These are phyloP conservation scores for Ciborinia camelliae DNA, from an alignment of 2,329 filamentous ascomycete genomes.

Conservation along the genomic window DNA sequence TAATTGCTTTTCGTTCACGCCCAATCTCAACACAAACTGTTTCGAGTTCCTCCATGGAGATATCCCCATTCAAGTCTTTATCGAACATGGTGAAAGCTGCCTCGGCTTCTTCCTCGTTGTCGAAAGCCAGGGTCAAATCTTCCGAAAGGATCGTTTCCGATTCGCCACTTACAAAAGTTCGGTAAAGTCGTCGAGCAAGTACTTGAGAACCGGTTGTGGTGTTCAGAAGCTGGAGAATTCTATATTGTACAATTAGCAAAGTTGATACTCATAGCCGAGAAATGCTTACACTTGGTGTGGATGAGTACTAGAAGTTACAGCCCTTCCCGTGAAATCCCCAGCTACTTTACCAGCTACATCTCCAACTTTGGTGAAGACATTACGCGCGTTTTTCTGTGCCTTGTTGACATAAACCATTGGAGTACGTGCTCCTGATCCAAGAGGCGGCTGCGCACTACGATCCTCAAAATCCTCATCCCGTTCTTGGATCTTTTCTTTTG, in stretches of 20 bases:
- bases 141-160: conserved; percentile 74
- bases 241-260: conserved; percentile 25
- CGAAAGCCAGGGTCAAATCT: conserved; percentile 75
- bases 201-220: conserved; percentile 74
- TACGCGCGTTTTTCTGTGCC: conserved; percentile 69
- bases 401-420: conserved; percentile 68
- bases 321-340: conserved; percentile 83
- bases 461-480: conserved; percentile 75
- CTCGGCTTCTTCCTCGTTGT: conserved; percentile 79
- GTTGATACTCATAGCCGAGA: no score
- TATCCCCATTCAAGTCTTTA: conserved; percentile 94
- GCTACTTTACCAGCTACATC: conserved; percentile 83
- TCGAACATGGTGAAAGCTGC: conserved; percentile 91
- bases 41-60: conserved; percentile 92
- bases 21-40: conserved; percentile 92
- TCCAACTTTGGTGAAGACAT: conserved; percentile 75
- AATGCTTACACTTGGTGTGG: conserved; percentile 66
- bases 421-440: conserved; percentile 54
- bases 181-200: conserved; percentile 81
- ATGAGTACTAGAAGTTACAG: conserved; percentile 65
- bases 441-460: conserved; percentile 28
- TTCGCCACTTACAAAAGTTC: conserved; percentile 73
- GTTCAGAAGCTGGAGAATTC: conserved; percentile 69
- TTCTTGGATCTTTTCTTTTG: conserved; percentile 60
- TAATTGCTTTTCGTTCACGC: conserved; percentile 91